These are phyloP conservation scores for Saccharum officinarum DNA, from an alignment of 176 grass and related monocot genomes.

Conservation along the genomic window DNA sequence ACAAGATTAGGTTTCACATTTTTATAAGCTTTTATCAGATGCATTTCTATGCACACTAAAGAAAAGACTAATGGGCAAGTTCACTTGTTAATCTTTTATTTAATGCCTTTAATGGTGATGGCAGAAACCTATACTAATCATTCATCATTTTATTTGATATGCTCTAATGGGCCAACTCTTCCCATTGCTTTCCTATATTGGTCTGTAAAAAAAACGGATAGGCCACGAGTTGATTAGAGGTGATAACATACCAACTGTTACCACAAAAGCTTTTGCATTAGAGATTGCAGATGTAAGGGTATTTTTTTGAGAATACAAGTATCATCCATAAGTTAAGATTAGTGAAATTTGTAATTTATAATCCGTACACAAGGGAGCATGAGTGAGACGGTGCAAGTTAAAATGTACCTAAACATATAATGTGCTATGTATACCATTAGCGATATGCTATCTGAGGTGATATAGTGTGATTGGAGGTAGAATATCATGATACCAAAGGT, in stretches of 20 bases:
- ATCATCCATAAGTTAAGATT: neutral
- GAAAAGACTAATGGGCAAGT: neutral
- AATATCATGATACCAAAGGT: slow-evolving; percentile 1
- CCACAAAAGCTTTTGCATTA: neutral
- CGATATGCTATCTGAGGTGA: neutral
- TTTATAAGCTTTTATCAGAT: neutral
- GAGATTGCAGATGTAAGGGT: neutral
- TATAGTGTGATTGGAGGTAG: neutral
- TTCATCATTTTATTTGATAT: neutral
- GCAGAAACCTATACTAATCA: no score
- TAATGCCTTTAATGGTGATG: neutral
- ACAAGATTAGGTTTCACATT: neutral
- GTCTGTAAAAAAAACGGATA: neutral
- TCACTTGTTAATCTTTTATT: neutral
- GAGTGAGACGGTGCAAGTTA: neutral
- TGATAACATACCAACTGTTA: neutral
- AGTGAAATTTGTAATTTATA: neutral
- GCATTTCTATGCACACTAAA: neutral
- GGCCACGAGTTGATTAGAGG: neutral
- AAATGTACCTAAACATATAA: neutral
- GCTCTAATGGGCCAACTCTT: neutral
- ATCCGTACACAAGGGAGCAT: neutral
- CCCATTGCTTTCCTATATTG: neutral
- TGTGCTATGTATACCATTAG: neutral
- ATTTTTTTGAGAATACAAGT: neutral